Percentiles rank a stretch among this genome's conserved stretches.
Evolutionary conservation across 2,329 filamentous ascomycete species (phyloP).

Genomic region (Apiospora sp.): DNA sequence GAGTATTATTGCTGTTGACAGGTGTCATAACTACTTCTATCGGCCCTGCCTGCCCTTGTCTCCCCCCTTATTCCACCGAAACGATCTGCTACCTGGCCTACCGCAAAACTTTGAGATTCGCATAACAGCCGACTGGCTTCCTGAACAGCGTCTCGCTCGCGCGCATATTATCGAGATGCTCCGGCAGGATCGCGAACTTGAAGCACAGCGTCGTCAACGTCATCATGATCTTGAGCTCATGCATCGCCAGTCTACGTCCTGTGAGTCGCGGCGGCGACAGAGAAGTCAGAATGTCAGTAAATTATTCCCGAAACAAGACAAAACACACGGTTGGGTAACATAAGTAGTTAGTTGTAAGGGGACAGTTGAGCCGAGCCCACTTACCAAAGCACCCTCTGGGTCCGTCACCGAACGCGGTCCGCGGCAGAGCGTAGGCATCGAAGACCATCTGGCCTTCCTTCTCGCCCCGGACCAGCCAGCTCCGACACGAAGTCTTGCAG

Average conservation of each 20-base stretch:
- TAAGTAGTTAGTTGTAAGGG: neutral
- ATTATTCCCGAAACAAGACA: neutral
- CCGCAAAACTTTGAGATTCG: neutral
- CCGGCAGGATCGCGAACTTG: slow-evolving; percentile 30
- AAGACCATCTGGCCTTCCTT: slow-evolving; percentile 27
- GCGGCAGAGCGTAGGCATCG: slow-evolving; percentile 28
- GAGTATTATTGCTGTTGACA: too few relatives aligned
- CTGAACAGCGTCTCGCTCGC: slow-evolving; percentile 30
- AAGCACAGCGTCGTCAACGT: slow-evolving; percentile 30
- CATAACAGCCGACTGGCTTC: slow-evolving; percentile 29
- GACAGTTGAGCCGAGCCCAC: neutral
- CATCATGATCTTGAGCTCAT: slow-evolving; percentile 34
- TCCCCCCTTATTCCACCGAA: neutral
- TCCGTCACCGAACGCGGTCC: slow-evolving; percentile 31
- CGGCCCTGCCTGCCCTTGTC: too few relatives aligned
- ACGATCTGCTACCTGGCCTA: neutral
- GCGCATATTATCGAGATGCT: slow-evolving; percentile 30
- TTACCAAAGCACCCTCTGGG: slow-evolving; percentile 34
- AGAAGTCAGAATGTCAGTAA: neutral
- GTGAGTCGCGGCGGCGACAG: neutral
- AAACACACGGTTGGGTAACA: neutral
- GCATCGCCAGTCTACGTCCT: slow-evolving; percentile 32
- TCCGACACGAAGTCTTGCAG: slow-evolving; percentile 30
- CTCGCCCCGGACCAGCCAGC: slow-evolving; percentile 29
- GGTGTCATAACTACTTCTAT: too few relatives aligned